These are phyloP conservation scores for Schizothecium vesticola DNA, from an alignment of 495 filamentous ascomycete genomes.

Conservation along the genomic window DNA sequence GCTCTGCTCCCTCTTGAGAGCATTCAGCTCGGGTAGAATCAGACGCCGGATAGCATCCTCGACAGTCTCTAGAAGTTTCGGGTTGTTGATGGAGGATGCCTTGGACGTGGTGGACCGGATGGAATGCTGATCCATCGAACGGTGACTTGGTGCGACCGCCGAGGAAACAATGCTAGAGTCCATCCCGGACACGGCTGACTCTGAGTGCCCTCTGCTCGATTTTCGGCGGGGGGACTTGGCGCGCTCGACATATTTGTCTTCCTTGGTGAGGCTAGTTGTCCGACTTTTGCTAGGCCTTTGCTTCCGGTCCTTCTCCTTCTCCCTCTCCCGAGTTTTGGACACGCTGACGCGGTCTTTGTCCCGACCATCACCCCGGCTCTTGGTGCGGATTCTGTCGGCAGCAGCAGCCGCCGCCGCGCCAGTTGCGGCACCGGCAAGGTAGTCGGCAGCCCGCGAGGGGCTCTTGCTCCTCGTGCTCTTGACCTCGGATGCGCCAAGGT, in stretches of 20 bases:
- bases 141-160: conserved; percentile 61
- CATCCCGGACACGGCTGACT: conserved; percentile 53
- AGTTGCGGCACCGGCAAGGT: conserved; percentile 30
- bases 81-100: conserved; percentile 84
- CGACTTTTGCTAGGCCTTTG: conserved; percentile 50
- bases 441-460: conserved; percentile 32
- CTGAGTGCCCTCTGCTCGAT: conserved; percentile 57
- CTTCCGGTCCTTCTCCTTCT: conserved; percentile 42
- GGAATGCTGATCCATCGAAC: conserved; percentile 70
- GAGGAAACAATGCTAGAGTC: conserved; percentile 76
- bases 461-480: conserved; percentile 34
- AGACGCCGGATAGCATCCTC: conserved; percentile 92
- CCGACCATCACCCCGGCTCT: conserved; percentile 38
- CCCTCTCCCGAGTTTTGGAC: conserved; percentile 28
- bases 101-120: conserved; percentile 70
- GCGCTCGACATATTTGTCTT: conserved; percentile 43
- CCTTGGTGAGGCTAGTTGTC: conserved; percentile 61
- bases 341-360: conserved; percentile 22
- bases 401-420: conserved; percentile 38
- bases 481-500: conserved; percentile 25
- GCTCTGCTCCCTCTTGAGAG: conserved; percentile 82
- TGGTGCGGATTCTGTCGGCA: conserved; percentile 45
- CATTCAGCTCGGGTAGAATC: conserved; percentile 86
- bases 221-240: conserved; percentile 54
- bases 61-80: conserved; percentile 88